These are phyloP conservation scores for Aethionema arabicum DNA, from an alignment of 345 rosid genomes.

Conservation along the genomic window DNA sequence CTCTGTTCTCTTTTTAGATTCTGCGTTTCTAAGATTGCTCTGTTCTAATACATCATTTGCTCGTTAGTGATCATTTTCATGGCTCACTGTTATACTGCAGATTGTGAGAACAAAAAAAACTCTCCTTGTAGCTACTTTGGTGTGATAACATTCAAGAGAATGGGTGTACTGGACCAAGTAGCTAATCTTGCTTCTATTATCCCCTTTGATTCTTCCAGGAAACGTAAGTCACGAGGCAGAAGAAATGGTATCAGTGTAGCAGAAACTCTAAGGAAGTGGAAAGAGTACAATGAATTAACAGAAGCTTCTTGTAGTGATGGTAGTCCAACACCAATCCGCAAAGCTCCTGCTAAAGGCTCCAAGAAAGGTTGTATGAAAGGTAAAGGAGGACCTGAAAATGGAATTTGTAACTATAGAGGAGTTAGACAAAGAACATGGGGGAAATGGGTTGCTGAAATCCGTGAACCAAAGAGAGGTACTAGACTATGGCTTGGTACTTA, in stretches of 20 bases:
- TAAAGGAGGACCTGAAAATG: conserved; percentile 89
- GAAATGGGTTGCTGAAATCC: conserved; percentile 92
- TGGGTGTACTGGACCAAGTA: conserved; percentile 35
- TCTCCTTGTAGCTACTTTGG: conserved; percentile 20
- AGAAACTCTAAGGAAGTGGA: conserved; percentile 65
- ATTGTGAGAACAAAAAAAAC: conserved; percentile 21
- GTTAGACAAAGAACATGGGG: conserved; percentile 96
- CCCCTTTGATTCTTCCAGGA: conserved; percentile 40
- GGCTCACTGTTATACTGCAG: conserved; percentile 24
- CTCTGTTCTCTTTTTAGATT: neutral
- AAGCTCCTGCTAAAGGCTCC: conserved; percentile 66
- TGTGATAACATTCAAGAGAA: conserved; percentile 5
- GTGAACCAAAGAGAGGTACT: conserved; percentile 61
- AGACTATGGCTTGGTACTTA: conserved; percentile 92
- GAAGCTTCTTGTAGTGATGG: conserved; percentile 31
- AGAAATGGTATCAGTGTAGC: conserved; percentile 45
- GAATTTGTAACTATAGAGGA: conserved; percentile 56
- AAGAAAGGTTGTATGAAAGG: conserved; percentile 92
- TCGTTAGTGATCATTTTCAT: conserved; percentile 4
- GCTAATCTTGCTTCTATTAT: conserved; percentile 24
- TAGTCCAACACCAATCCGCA: conserved; percentile 33
- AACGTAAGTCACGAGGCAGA: conserved; percentile 50
- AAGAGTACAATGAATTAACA: conserved; percentile 43
- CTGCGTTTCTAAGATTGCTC: conserved; percentile 1
- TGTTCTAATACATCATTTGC: neutral